Evolutionary conservation across 495 filamentous ascomycete species (phyloP).

Genomic region (Glutinoglossum americanum): DNA sequence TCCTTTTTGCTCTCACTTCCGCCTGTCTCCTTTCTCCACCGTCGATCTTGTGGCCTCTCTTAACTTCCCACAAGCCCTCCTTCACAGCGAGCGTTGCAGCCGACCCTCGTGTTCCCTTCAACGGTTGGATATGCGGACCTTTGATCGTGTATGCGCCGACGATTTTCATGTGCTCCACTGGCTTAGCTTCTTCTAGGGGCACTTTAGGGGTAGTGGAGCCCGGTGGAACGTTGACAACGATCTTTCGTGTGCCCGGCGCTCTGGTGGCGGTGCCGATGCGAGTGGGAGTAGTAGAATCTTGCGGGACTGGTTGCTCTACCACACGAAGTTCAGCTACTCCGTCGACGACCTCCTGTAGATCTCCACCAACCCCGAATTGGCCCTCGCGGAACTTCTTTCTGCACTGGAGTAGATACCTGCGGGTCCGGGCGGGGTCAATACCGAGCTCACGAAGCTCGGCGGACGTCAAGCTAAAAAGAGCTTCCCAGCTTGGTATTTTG

Average conservation of each 20-base stretch:
- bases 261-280: conserved; percentile 21
- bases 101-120: conserved; percentile 37
- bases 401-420: conserved; percentile 71
- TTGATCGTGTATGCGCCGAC: conserved; percentile 38
- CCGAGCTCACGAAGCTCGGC: conserved; percentile 60
- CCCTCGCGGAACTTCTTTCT: conserved; percentile 62
- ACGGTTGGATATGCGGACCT: conserved; percentile 44
- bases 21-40: conserved; percentile 81
- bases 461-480: conserved; percentile 61
- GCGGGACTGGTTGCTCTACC: conserved; percentile 27
- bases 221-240: conserved; percentile 52
- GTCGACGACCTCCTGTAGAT: conserved; percentile 47
- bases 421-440: conserved; percentile 60
- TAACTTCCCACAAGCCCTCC: conserved; percentile 78
- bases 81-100: conserved; percentile 43
- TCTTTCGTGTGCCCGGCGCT: conserved; percentile 31
- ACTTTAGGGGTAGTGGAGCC: conserved; percentile 25
- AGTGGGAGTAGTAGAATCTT: not conserved
- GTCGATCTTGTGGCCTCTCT: conserved; percentile 74
- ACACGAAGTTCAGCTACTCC: conserved; percentile 49
- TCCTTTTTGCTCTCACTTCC: conserved; percentile 55
- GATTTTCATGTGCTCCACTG: conserved; percentile 42
- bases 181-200: conserved; percentile 20
- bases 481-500: conserved; percentile 76
- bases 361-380: conserved; percentile 55